These are phyloP conservation scores for Parietaria judaica DNA, from an alignment of 306 rosid species.

Conservation along the genomic window DNA sequence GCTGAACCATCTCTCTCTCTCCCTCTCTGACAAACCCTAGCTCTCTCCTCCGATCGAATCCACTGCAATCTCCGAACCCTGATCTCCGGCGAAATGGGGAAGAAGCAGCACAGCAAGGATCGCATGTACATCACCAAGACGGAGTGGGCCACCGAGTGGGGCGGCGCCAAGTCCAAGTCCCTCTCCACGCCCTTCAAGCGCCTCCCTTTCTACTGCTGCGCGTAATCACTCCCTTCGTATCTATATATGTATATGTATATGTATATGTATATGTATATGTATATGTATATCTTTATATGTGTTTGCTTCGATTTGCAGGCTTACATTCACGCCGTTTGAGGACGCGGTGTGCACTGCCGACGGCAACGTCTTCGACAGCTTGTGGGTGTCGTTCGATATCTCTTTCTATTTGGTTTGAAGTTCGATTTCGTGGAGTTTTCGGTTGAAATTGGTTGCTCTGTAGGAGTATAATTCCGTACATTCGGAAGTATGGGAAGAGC, in stretches of 20 bases:
- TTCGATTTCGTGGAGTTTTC: not conserved
- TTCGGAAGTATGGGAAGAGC: constrained; percentile 74
- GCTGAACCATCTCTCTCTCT: not conserved
- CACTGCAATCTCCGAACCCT: not conserved
- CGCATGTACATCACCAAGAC: constrained; percentile 88
- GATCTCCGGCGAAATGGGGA: constrained; percentile 45
- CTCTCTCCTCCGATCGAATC: not conserved
- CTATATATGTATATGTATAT: constrained; percentile 9
- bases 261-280: not conserved
- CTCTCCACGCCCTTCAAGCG: constrained; percentile 69
- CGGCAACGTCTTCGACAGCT: constrained; percentile 66
- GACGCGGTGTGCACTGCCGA: constrained; percentile 81
- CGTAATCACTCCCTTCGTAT: constrained; percentile 29
- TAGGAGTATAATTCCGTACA: constrained; percentile 78
- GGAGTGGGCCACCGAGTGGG: constrained; percentile 99
- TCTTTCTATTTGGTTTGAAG: not conserved
- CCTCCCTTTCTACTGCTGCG: constrained; percentile 96
- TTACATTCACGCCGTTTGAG: constrained; percentile 84
- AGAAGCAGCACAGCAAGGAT: constrained; percentile 95
- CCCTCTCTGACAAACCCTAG: constrained; percentile 7
- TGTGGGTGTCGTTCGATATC: constrained; percentile 31
- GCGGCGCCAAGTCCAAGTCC: constrained; percentile 82
- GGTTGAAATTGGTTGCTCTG: constrained; percentile 3
- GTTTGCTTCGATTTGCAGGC: constrained; percentile 29
- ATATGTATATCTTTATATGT: not conserved